phyloP scores from a whole-genome alignment of 2,329 filamentous ascomycete genomes.

The Samsoniella hepiali region DNA sequence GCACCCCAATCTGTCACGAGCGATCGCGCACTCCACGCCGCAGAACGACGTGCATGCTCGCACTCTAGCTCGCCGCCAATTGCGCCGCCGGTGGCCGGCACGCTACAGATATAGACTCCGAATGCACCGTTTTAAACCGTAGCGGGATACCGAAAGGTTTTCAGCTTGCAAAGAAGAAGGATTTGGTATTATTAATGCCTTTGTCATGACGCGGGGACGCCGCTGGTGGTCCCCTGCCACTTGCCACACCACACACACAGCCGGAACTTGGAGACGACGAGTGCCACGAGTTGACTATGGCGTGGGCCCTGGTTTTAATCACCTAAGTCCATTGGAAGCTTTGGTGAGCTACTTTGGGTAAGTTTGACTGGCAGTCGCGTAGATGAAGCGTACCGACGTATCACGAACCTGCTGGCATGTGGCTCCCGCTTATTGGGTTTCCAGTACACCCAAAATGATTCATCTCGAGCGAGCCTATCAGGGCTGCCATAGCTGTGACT shows the following conservation, averaged over 20 bases:
- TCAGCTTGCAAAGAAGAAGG: neutral
- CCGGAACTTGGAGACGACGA: no score
- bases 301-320: no score
- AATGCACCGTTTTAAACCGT: conserved; percentile 9
- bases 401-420: neutral
- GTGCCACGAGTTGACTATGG: no score
- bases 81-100: neutral
- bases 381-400: neutral
- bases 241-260: no score
- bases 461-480: conserved; percentile 12
- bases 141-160: no score
- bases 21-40: conserved; percentile 5
- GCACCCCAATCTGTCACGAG: neutral
- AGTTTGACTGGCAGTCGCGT: no score
- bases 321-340: no score
- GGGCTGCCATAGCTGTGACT: neutral
- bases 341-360: no score
- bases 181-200: neutral
- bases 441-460: neutral
- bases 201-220: neutral
- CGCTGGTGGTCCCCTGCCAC: no score
- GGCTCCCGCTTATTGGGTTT: no score
- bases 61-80: neutral
- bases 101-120: neutral
- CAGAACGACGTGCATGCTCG: neutral